Conservation (phyloP, 2,329 filamentous ascomycete genomes). For the Akanthomyces dipterigenus region DNA sequence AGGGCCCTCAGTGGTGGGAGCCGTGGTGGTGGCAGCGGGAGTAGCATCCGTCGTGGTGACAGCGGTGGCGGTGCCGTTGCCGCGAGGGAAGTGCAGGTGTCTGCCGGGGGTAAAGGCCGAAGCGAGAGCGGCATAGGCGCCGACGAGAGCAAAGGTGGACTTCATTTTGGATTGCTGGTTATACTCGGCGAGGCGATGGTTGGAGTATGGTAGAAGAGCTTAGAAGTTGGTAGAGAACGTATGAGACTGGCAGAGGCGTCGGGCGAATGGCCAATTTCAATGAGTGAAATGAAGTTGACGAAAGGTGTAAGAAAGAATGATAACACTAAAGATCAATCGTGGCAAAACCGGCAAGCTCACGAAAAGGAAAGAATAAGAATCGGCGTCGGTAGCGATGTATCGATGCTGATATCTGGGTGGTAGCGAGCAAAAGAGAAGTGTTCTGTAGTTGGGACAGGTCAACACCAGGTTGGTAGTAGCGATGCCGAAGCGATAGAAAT, state of each 20-base stretch:
- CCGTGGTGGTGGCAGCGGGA: conserved; percentile 14
- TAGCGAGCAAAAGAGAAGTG: background rate
- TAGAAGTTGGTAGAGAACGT: conserved; percentile 15
- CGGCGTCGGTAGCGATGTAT: background rate
- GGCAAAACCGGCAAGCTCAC: conserved; percentile 15
- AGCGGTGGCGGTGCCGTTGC: conserved; percentile 16
- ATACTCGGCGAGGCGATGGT: background rate
- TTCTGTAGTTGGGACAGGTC: conserved; percentile 13
- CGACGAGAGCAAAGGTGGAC: conserved; percentile 35
- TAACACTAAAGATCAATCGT: conserved; percentile 7
- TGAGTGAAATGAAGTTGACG: background rate
- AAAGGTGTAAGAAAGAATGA: background rate
- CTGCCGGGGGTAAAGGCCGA: conserved; percentile 26
- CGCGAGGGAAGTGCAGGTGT: conserved; percentile 12
- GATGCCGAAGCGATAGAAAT: conserved; percentile 2
- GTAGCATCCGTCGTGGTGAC: too few relatives aligned
- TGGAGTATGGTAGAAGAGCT: conserved; percentile 8
- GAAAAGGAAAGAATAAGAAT: conserved; percentile 9
- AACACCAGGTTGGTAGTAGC: conserved; percentile 3
- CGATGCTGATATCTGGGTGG: conserved; percentile 5
- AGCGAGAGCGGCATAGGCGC: conserved; percentile 40
- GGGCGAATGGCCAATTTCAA: background rate
- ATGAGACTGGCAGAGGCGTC: conserved; percentile 18
- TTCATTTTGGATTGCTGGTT: conserved; percentile 38
- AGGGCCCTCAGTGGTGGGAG: background rate